phyloP scores from a whole-genome alignment of 108 stramenopile species.

The Conticribra weissflogii region DNA sequence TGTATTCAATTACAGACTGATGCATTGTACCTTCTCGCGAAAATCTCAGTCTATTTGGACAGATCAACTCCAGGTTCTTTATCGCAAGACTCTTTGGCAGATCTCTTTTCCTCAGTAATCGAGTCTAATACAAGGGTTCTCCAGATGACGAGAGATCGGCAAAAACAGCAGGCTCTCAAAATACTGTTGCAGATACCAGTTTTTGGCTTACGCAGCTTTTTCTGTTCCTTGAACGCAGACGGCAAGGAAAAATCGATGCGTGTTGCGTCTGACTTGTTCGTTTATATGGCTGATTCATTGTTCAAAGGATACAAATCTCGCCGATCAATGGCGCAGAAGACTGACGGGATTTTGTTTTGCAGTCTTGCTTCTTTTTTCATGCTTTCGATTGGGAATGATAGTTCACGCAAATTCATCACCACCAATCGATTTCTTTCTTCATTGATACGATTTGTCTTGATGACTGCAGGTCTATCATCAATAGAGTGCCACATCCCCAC shows the following conservation, averaged over 20 bases:
- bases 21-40: constrained; percentile 29
- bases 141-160: constrained; percentile 23
- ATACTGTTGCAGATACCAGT: constrained; percentile 39
- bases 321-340: constrained; percentile 17
- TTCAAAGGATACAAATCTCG: constrained; percentile 34
- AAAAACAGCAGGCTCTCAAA: constrained; percentile 16
- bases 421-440: constrained; percentile 36
- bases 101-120: constrained; percentile 28
- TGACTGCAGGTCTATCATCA: constrained; percentile 39
- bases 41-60: constrained; percentile 9
- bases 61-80: not conserved
- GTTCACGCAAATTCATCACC: constrained; percentile 25
- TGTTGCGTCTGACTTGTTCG: constrained; percentile 28
- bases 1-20: constrained; percentile 13
- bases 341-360: constrained; percentile 57
- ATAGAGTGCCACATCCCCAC: constrained; percentile 55
- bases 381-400: constrained; percentile 44
- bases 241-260: constrained; percentile 31
- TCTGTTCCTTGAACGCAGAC: constrained; percentile 32
- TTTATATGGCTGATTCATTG: constrained; percentile 32
- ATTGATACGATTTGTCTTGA: constrained; percentile 27
- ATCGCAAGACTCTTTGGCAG: not conserved
- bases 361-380: constrained; percentile 53
- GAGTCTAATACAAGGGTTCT: constrained; percentile 25
- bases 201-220: constrained; percentile 53